Evolutionary conservation across 192 early-diverging fungal genomes (phyloP), one percentile per base, ranked within the genome.

Genomic region (Coemansia sp.): DNA sequence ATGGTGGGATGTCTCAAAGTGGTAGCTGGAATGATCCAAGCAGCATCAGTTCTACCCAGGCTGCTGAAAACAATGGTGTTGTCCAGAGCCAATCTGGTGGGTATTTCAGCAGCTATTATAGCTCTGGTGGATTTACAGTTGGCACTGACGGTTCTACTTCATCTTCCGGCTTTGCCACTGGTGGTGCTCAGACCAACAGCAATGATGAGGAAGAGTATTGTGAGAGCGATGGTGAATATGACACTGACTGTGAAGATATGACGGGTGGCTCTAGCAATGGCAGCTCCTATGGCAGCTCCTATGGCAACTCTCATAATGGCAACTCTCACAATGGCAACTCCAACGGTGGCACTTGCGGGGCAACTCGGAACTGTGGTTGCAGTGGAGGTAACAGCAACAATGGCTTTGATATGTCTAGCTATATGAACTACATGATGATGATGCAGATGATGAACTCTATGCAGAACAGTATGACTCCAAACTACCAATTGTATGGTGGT

Each of bases 341-440:
- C 49, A 52, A 52, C 9, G 49, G 49, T 46, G 14, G 44, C 14
- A 46, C 44, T 18, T 46, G 44, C 44, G 14, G 44, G 14, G 18
- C 5, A 14, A 46, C 7, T 7, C 44, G 18, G 10, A 53, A 9
- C 24, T 53, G 23, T 26, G 24, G 7, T 53, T 53, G 51, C 51
- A 26, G 24, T 53, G 51, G 51, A 53, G n/a, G 30, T 38, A 38
- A 34, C 20, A 35, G 34, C 57, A 38, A 16, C 57, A 59, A 9
- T 38, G 18, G n/a, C 9, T 20, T 55, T 10, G 52, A 55, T 55
- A 55, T 36, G 57, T 36, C 30, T 20, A 18, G 34, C 1, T 35
- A 53, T 15, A 26, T 59, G 23, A 36, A 59, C 57, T 35, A 59
- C 57, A 36, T 59, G 57, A 59, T 59, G 57, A 36, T 59, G 57